A percentile compares a stretch with the other conserved stretches of the same genome.
Evolutionary conservation across 257 asterid species (phyloP).

Genomic region (Penstemon barbatus): DNA sequence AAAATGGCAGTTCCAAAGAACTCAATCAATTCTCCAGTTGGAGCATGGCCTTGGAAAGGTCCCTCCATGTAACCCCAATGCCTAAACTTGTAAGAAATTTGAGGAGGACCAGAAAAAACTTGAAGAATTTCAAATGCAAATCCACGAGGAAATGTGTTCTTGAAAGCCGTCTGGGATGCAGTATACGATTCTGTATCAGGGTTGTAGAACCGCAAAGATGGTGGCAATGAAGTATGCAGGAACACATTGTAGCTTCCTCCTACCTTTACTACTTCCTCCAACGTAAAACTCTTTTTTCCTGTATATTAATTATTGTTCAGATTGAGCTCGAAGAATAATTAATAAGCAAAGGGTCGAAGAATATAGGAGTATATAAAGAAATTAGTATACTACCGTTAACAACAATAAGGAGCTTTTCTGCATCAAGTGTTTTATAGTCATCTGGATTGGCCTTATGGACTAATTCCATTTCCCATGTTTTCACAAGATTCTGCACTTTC

Average conservation of each 20-base stretch:
- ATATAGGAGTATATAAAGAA: too few relatives aligned
- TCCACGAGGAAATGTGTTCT: slow-evolving; percentile 56
- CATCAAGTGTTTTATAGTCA: slow-evolving; percentile 41
- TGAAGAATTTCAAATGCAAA: slow-evolving; percentile 64
- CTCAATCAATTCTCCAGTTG: slow-evolving; percentile 66
- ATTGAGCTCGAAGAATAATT: not conserved
- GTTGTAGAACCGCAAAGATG: slow-evolving; percentile 42
- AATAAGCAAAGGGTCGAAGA: not conserved
- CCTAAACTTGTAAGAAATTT: slow-evolving; percentile 62
- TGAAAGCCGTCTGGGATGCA: slow-evolving; percentile 60
- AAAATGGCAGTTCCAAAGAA: slow-evolving; percentile 49
- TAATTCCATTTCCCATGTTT: slow-evolving; percentile 59
- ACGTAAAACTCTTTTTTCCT: slow-evolving; percentile 40
- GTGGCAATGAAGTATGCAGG: slow-evolving; percentile 71
- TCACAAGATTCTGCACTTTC: slow-evolving; percentile 46
- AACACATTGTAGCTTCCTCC: slow-evolving; percentile 84
- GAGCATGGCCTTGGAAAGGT: slow-evolving; percentile 50
- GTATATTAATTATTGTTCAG: not conserved
- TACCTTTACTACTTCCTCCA: slow-evolving; percentile 40
- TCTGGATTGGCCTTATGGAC: slow-evolving; percentile 46
- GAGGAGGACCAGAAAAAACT: slow-evolving; percentile 77
- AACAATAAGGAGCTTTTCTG: slow-evolving; percentile 29
- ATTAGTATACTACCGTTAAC: slow-evolving; percentile 34
- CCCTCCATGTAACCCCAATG: slow-evolving; percentile 86
- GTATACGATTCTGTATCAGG: slow-evolving; percentile 59